These are phyloP conservation scores for Exophiala alcalophila DNA, from an alignment of 2,329 filamentous ascomycete species.

Conservation along the genomic window DNA sequence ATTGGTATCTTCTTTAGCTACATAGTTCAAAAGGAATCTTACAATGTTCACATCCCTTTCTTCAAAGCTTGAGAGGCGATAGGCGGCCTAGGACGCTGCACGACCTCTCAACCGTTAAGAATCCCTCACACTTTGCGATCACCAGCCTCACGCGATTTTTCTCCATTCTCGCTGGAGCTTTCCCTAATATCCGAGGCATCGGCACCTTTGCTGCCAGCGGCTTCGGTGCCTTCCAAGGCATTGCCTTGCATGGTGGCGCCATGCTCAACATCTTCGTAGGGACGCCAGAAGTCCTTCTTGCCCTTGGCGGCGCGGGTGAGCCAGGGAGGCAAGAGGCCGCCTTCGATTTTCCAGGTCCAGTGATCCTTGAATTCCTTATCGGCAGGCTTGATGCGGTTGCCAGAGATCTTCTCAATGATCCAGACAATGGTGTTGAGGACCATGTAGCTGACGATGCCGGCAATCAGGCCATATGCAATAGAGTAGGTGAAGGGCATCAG, in stretches of 20 bases:
- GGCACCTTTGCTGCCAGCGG: background rate
- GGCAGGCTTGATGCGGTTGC: slow-evolving; percentile 68
- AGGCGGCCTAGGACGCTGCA: no score
- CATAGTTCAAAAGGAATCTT: no score
- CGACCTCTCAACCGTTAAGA: no score
- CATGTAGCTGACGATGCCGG: slow-evolving; percentile 72
- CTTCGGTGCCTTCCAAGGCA: slow-evolving; percentile 16
- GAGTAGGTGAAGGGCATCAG: slow-evolving; percentile 90
- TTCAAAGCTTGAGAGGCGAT: no score
- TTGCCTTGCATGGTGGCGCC: slow-evolving; percentile 6
- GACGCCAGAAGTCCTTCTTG: slow-evolving; percentile 71
- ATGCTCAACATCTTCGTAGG: slow-evolving; percentile 34
- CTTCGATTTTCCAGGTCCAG: slow-evolving; percentile 75
- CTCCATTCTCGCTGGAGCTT: background rate
- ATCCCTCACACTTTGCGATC: no score
- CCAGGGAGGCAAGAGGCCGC: slow-evolving; percentile 74
- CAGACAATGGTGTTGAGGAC: slow-evolving; percentile 70
- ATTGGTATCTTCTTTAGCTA: no score
- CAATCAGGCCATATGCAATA: slow-evolving; percentile 82
- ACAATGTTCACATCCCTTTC: no score
- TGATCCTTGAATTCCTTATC: slow-evolving; percentile 74
- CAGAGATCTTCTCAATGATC: slow-evolving; percentile 62
- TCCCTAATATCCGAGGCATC: slow-evolving; percentile 3
- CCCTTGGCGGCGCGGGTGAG: slow-evolving; percentile 60
- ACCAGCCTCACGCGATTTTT: no score